Evolutionary conservation across 1,284 basidiomycete genomes (phyloP), one percentile per base, ranked within the genome.

Genomic region (Moesziomyces globuligerus): DNA sequence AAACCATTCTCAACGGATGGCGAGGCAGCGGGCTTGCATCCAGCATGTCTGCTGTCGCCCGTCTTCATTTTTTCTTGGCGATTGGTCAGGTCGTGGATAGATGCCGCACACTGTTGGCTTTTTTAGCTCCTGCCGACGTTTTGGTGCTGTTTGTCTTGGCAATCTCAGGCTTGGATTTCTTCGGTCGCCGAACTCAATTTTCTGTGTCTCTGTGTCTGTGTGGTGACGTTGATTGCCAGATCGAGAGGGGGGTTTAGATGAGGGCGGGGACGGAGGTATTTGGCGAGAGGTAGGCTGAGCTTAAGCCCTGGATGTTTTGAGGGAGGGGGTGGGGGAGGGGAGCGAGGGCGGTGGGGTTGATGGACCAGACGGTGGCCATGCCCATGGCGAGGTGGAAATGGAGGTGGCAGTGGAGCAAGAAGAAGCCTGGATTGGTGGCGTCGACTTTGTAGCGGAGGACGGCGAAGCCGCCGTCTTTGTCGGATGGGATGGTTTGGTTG

Each of bases 311-410:
- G 25, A 45, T 32, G 13, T 32, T 43, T 7, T 26, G 17, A 20
- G 18, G 24, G 23, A 25, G 5, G 17, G 23, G n/a, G n/a, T n/a
- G 7, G n/a, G 21, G 23, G 18, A 43, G 23, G 23, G 23, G 41
- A 1, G 24, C 17, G 29, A 32, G 29, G 9, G 29, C 29, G 13
- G 29, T 5, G 2, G 29, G 26, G 3, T 15, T n/a, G 4, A 78
- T 43, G 2, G 65, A 52, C 65, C 66, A 70, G 0, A 60, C 64
- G 1, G 61, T 64, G 0, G 50, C 53, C 76, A 78, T 78, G 18
- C 76, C 76, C 74, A 78, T 78, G 5, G 54, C 37, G 3, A 66
- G 37, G 43, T 78, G 76, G 18, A 70, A 70, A 3, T 24, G 11
- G 0, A 71, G 26, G 32, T 78, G 76, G 29, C 76, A 76, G 20